Base-by-base conservation (phyloP, 331 rosid genomes). In the Erythrophleum ivorense region DNA sequence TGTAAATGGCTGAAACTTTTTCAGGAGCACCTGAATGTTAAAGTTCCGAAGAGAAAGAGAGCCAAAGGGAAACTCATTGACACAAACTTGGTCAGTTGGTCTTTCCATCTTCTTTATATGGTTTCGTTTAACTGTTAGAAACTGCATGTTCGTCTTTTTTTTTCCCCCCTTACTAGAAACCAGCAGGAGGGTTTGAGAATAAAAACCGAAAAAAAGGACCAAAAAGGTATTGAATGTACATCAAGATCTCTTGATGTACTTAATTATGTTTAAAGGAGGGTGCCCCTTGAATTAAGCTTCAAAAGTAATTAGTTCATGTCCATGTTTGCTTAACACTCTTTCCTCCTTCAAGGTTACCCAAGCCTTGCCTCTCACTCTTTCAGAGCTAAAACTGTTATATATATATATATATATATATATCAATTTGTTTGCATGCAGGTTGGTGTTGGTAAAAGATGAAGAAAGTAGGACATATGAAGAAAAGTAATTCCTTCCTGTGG, bases 361-460 rank as follows among this genome's bases (percentile, higher is more conserved):
- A 16, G 48, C 15, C 24, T 12, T 50, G 60, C 34, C 9, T n/a
- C 0, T 33, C 21, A 36, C 12, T 16, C 31, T 62, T 6, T 50
- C 3, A 46, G 24, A 46, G 45, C 77, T 59, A 21, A 55, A 67
- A 69, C 49, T 63, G 78, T 8, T 21, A 4, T 59, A 18, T 40
- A 43, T 45, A 24, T 24, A 24, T 24, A 24, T 24, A 24, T 24
- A 24, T 24, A 24, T 21, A 4, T 59, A 18, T 40, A 43, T 45
- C 2, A 49, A 50, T 12, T 66, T 68, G 14, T 58, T 82, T 82
- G 59, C 78, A 53, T 70, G 75, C 80, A 77, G 86, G 53, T 74
- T 67, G 2, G 24, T 58, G 77, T 55, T 68, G 16, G 63, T 48
- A 14, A 49, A 36, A 21, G n/a, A 40, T 33, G 65, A 70, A 65